Base-by-base conservation (phyloP, 129 eudicot genomes). In the Cynara cardunculus region DNA sequence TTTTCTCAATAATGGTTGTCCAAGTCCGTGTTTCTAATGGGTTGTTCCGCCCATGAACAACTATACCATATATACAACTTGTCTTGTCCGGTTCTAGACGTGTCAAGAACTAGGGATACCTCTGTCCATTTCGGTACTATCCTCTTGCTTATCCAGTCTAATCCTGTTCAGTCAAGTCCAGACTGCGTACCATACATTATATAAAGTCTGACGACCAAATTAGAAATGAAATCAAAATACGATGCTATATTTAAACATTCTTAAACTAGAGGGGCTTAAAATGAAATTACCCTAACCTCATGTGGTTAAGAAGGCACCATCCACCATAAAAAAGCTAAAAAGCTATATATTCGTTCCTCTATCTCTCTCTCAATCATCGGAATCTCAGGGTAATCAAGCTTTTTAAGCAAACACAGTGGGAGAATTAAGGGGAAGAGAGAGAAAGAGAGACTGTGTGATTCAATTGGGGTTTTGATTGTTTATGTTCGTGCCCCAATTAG, bases 311-410 rank as follows among this genome's bases (percentile, higher is more conserved):
- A 35, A 27, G 6, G 21, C 75, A 65, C 75, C 53, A 27, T 49
- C 75, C 84, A 74, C 80, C 80, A 74, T 81, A 39, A 66, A 81
- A 81, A 30, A 69, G 69, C 19, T 11, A 67, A 66, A 72, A 77
- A 35, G 44, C 64, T 25, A 31, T 64, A 80, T 81, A 74, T 81
- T 81, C 84, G 56, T 75, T 75, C 75, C 85, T 53, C 64, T 14
- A 14, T 49, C 75, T 11, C 26, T 53, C 2, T 32, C 46, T 74
- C 76, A 69, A 75, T 82, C 85, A 82, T 75, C 85, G 76, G 76
- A 82, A 82, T 82, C 85, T 82, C 62, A 71, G 76, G 71, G 61
- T 34, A 82, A 82, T 82, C 79, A 75, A 44, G 31, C 75, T 78
- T 77, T 77, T 68, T 25, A 78, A 78, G 82, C 75, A 68, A 82